Evolutionary conservation across 441 rosid genomes (phyloP).

Genomic region (Gossypium davidsonii): DNA sequence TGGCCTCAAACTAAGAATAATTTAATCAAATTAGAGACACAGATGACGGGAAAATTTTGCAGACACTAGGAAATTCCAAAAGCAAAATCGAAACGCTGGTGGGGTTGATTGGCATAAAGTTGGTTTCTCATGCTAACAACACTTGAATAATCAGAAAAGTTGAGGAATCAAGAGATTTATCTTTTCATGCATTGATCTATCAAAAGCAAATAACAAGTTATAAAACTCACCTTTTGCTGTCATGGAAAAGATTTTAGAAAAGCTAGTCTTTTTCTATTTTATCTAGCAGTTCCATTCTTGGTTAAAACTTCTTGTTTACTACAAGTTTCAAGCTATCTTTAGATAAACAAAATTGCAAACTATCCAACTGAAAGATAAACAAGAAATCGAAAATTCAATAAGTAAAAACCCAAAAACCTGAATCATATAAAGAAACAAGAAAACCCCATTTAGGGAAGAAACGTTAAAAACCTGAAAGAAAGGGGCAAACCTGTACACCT

Average conservation of each 20-base stretch:
- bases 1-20: background rate
- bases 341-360: background rate
- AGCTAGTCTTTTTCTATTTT: background rate
- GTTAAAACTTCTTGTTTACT: background rate
- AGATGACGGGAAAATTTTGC: background rate
- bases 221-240: background rate
- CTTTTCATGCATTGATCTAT: background rate
- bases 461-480: background rate
- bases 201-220: background rate
- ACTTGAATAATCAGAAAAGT: background rate
- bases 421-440: conserved; percentile 3
- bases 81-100: background rate
- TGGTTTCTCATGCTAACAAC: background rate
- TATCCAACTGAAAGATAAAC: background rate
- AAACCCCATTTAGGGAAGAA: background rate
- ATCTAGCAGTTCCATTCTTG: background rate
- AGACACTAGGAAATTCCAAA: background rate
- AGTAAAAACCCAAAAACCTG: conserved; percentile 7
- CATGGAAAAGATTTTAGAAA: background rate
- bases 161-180: background rate
- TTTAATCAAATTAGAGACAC: background rate
- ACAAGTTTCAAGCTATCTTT: background rate
- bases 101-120: conserved; percentile 1
- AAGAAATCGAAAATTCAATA: background rate
- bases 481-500: conserved; percentile 47